These are phyloP conservation scores for Camellia granthamiana DNA, from an alignment of 148 eudicot species.

Conservation along the genomic window DNA sequence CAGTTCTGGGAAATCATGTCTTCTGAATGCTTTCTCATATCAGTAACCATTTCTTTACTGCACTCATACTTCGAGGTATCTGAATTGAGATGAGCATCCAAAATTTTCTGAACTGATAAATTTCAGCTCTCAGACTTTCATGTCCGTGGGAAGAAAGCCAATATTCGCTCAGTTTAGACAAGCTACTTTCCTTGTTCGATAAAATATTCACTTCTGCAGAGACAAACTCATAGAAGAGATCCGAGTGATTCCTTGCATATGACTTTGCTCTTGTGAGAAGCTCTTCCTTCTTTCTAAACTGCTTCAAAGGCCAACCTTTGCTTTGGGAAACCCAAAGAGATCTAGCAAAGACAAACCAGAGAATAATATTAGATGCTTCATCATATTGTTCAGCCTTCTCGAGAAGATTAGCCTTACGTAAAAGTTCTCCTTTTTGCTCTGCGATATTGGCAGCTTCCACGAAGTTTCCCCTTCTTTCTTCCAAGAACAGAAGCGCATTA, in stretches of 20 bases:
- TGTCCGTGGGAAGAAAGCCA: conserved; percentile 19
- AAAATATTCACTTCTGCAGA: conserved; percentile 35
- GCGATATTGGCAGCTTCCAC: conserved; percentile 54
- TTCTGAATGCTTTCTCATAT: conserved; percentile 20
- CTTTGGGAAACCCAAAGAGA: conserved; percentile 38
- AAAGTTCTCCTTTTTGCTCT: conserved; percentile 37
- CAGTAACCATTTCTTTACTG: conserved; percentile 16
- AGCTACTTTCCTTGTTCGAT: conserved; percentile 25
- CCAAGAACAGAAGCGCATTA: conserved; percentile 51
- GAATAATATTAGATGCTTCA: conserved; percentile 33
- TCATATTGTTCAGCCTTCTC: conserved; percentile 31
- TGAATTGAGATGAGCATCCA: conserved; percentile 35
- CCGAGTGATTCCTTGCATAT: conserved; percentile 23
- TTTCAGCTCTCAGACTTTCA: conserved; percentile 28
- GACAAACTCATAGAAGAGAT: conserved; percentile 22
- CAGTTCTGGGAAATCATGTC: conserved; percentile 27
- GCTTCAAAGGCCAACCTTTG: conserved; percentile 57
- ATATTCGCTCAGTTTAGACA: conserved; percentile 6
- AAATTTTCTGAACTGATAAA: conserved; percentile 37
- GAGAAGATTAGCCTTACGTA: conserved; percentile 42
- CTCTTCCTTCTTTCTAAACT: conserved; percentile 35
- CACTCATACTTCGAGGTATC: conserved; percentile 33
- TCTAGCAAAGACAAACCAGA: conserved; percentile 32
- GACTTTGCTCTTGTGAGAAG: conserved; percentile 40
- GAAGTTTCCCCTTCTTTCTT: conserved; percentile 45